These are phyloP conservation scores for Zymoseptoria ardabiliae DNA, from an alignment of 2,329 filamentous ascomycete species.

Conservation along the genomic window DNA sequence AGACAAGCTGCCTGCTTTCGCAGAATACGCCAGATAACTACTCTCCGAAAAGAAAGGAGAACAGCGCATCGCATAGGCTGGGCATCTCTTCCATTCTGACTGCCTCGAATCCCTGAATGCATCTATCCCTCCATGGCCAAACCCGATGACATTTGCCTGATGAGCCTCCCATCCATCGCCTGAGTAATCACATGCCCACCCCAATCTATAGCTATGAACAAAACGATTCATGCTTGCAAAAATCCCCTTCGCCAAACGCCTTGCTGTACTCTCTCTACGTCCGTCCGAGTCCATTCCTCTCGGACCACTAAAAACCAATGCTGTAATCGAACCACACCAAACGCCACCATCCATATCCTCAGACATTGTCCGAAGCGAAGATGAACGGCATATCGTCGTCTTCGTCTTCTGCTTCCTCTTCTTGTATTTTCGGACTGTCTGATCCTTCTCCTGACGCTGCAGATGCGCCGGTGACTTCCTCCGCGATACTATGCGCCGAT, in stretches of 20 bases:
- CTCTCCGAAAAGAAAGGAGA: neutral
- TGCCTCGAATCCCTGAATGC: neutral
- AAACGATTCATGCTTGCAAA: neutral
- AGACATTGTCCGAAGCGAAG: constrained; percentile 19
- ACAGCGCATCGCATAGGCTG: neutral
- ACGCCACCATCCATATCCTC: neutral
- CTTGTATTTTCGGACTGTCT: constrained; percentile 15
- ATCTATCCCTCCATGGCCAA: neutral
- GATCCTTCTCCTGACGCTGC: constrained; percentile 13
- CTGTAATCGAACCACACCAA: neutral
- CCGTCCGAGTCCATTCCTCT: neutral
- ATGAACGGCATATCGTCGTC: constrained; percentile 26
- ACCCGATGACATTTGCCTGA: neutral
- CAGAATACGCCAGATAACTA: too few species aligned
- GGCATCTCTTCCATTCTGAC: neutral
- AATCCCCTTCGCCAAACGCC: neutral
- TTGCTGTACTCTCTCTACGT: neutral
- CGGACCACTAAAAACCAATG: neutral
- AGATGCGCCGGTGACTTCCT: constrained; percentile 35
- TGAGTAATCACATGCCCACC: neutral
- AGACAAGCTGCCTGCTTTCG: too few species aligned
- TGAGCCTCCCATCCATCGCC: neutral
- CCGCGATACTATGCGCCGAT: constrained; percentile 79
- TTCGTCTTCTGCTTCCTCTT: constrained; percentile 16
- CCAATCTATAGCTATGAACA: neutral